Percentiles rank a stretch among this genome's conserved stretches.
These are phyloP conservation scores for Oxytropis ochrocephala DNA, from an alignment of 306 rosid species.

Conservation along the genomic window DNA sequence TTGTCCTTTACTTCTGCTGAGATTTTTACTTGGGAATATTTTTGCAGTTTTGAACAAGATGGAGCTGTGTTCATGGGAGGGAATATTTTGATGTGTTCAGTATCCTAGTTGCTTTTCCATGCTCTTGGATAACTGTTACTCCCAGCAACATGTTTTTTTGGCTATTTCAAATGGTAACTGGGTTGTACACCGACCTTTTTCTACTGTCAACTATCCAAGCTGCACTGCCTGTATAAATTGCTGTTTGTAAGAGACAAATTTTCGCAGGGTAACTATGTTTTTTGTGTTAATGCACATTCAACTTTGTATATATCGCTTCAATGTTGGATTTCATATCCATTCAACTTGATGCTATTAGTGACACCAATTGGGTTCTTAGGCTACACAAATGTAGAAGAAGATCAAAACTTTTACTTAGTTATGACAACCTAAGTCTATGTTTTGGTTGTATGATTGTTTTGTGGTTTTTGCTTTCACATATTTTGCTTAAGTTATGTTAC, in stretches of 20 bases:
- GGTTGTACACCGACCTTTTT: neutral
- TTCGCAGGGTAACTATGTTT: neutral
- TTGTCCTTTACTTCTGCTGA: neutral
- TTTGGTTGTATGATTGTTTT: too few species aligned
- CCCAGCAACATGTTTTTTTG: neutral
- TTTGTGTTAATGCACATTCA: neutral
- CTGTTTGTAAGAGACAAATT: too few species aligned
- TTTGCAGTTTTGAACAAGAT: constrained; percentile 18
- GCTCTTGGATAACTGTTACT: neutral
- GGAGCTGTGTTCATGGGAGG: constrained; percentile 18
- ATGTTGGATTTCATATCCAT: constrained; percentile 4
- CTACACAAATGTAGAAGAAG: neutral
- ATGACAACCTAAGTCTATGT: neutral
- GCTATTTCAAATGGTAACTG: neutral
- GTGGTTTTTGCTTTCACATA: too few species aligned
- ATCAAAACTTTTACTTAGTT: neutral
- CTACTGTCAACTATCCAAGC: neutral
- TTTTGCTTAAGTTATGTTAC: too few species aligned
- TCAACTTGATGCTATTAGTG: neutral
- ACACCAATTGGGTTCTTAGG: neutral
- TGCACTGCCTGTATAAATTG: neutral
- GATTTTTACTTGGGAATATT: constrained; percentile 3
- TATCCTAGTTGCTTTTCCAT: constrained; percentile 6
- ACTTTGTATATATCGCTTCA: neutral
- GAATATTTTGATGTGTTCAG: neutral